These are phyloP conservation scores for Chrysoporthe puriensis DNA, from an alignment of 2,329 filamentous ascomycete genomes.

Conservation along the genomic window DNA sequence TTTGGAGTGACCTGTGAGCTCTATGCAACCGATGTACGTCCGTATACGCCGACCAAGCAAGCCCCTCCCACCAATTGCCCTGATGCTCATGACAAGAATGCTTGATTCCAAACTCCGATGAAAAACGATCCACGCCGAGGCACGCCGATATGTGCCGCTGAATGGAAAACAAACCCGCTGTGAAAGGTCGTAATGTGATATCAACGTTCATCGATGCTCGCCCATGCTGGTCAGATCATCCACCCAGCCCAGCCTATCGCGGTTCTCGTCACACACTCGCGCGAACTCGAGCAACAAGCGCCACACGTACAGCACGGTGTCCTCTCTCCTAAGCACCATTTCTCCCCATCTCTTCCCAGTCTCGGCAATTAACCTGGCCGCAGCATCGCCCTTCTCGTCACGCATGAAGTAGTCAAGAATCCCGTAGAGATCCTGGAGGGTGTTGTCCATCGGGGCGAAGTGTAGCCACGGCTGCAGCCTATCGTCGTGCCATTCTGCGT, in stretches of 20 bases:
- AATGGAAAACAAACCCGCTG: not conserved
- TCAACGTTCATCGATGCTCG: not conserved
- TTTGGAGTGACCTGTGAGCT: not conserved
- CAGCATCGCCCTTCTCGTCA: constrained; percentile 51
- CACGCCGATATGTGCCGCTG: not conserved
- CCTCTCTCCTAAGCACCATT: constrained; percentile 63
- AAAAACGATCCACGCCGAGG: not conserved
- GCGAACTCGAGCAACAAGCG: constrained; percentile 63
- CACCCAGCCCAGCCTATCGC: constrained; percentile 49
- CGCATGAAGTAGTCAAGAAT: constrained; percentile 69
- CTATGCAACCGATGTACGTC: not conserved
- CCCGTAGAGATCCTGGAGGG: constrained; percentile 67
- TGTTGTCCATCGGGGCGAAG: constrained; percentile 73
- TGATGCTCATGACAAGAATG: not conserved
- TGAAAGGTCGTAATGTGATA: not conserved
- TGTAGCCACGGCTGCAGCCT: constrained; percentile 72
- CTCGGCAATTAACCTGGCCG: constrained; percentile 63
- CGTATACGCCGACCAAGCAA: not conserved
- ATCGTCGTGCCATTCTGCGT: constrained; percentile 75
- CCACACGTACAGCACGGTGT: constrained; percentile 70
- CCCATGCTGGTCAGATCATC: constrained; percentile 40
- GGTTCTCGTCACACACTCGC: constrained; percentile 50
- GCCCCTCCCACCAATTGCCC: not conserved
- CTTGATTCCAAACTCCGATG: not conserved
- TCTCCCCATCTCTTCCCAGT: constrained; percentile 64